phyloP scores from a whole-genome alignment of 495 filamentous ascomycete genomes.

The Aspergillus biplanus region DNA sequence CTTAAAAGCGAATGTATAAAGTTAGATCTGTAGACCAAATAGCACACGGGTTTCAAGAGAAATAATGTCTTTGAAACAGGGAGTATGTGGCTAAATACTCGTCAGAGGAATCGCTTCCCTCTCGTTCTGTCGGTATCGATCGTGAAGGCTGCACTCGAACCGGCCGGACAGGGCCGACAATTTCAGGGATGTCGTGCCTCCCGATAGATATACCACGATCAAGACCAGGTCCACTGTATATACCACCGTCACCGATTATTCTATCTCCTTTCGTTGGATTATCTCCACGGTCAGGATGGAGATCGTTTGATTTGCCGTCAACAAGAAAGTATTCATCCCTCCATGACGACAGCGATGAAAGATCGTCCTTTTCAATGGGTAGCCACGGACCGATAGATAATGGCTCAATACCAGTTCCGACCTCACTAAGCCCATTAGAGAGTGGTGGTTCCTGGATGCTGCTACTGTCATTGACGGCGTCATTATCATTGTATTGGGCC shows the following conservation, averaged over 20 bases:
- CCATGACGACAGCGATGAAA: conserved; percentile 27
- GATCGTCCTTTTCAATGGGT: conserved; percentile 31
- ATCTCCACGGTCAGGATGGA: conserved; percentile 32
- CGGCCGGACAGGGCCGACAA: conserved; percentile 21
- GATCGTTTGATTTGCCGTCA: conserved; percentile 36
- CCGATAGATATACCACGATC: conserved; percentile 26
- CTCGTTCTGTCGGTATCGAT: conserved; percentile 18
- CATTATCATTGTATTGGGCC: not conserved
- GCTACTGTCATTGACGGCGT: conserved; percentile 1
- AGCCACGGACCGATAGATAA: conserved; percentile 28
- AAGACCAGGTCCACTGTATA: conserved; percentile 28
- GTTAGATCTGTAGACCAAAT: conserved; percentile 2
- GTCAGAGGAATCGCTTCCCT: conserved; percentile 26
- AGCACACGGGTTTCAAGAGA: conserved; percentile 9
- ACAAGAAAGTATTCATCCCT: conserved; percentile 39
- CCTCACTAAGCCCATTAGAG: conserved; percentile 17
- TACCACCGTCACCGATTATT: conserved; percentile 25
- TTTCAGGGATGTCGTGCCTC: conserved; percentile 28
- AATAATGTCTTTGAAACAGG: conserved; percentile 25
- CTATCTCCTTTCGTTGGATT: conserved; percentile 30
- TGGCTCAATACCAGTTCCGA: conserved; percentile 24
- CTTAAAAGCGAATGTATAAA: conserved; percentile 18
- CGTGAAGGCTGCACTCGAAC: conserved; percentile 8
- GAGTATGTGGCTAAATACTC: conserved; percentile 26
- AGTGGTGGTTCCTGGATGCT: conserved; percentile 6